These are phyloP conservation scores for Penicillium desertorum DNA, from an alignment of 495 filamentous ascomycete species.

Conservation along the genomic window DNA sequence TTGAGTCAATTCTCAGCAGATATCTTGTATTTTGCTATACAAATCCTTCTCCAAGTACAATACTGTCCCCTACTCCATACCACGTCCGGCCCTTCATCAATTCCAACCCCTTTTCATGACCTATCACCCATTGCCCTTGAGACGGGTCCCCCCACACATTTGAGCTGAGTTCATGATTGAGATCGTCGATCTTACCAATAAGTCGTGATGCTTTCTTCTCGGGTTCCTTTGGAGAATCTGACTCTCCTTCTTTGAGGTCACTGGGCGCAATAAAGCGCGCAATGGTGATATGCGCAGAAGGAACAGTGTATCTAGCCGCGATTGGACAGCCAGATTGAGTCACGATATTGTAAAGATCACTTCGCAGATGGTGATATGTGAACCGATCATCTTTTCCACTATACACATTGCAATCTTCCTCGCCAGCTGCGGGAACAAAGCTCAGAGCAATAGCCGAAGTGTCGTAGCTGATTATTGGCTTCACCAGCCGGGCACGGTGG, in stretches of 20 bases:
- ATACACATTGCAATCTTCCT: conserved; percentile 29
- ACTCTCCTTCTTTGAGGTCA: conserved; percentile 39
- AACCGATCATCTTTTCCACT: conserved; percentile 54
- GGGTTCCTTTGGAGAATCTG: conserved; percentile 24
- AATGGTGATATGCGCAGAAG: conserved; percentile 84
- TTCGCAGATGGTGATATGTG: conserved; percentile 87
- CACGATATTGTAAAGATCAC: conserved; percentile 67
- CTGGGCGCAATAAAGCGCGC: conserved; percentile 68
- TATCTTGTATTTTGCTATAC: conserved; percentile 10
- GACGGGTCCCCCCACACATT: conserved; percentile 63
- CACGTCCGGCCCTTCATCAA: conserved; percentile 68
- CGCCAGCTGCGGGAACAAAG: conserved; percentile 74
- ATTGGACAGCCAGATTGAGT: conserved; percentile 58
- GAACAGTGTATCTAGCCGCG: conserved; percentile 76
- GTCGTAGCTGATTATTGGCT: conserved; percentile 82
- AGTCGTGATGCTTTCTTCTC: conserved; percentile 54
- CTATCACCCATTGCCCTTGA: conserved; percentile 67
- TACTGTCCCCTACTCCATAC: conserved; percentile 76
- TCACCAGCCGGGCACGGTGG: conserved; percentile 70
- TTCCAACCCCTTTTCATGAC: conserved; percentile 73
- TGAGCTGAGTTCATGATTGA: conserved; percentile 68
- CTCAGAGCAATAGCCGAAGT: conserved; percentile 78
- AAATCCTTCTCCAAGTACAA: conserved; percentile 60
- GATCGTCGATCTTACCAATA: conserved; percentile 65
- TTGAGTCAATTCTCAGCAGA: not conserved